These are phyloP conservation scores for Galerina sulciceps DNA, from an alignment of 768 basidiomycete species.

Conservation along the genomic window DNA sequence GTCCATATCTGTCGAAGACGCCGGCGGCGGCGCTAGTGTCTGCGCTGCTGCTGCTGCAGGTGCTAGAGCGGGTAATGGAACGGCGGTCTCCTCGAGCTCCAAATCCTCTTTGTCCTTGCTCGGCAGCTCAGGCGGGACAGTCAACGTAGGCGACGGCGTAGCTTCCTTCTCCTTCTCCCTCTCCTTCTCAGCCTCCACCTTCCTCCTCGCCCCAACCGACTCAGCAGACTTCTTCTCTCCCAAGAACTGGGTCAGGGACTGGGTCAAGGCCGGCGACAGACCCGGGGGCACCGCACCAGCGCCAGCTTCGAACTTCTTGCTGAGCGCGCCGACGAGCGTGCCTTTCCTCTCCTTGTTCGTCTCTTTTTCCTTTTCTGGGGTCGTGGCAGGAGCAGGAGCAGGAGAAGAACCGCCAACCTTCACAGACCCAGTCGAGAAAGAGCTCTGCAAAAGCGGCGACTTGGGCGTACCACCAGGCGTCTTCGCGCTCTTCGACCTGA, in stretches of 20 bases:
- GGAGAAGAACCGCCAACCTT: not conserved
- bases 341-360: constrained; percentile 16
- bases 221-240: constrained; percentile 20
- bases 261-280: too few species aligned
- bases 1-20: not conserved
- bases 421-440: not conserved
- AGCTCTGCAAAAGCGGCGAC: not conserved
- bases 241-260: not conserved
- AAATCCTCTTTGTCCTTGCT: constrained; percentile 5
- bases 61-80: not conserved
- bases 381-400: not conserved
- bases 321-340: too few species aligned
- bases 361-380: constrained; percentile 18
- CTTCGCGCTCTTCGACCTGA: constrained; percentile 13
- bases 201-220: not conserved
- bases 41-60: not conserved
- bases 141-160: not conserved
- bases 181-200: not conserved
- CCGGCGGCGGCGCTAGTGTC: not conserved
- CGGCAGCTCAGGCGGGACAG: constrained; percentile 6
- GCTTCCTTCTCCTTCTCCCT: not conserved
- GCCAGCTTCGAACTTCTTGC: not conserved
- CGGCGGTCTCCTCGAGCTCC: constrained; percentile 7
- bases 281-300: too few species aligned
- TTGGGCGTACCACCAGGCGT: not conserved